Conservation (phyloP, 257 asterid species). For the Galeopsis tetrahit region DNA sequence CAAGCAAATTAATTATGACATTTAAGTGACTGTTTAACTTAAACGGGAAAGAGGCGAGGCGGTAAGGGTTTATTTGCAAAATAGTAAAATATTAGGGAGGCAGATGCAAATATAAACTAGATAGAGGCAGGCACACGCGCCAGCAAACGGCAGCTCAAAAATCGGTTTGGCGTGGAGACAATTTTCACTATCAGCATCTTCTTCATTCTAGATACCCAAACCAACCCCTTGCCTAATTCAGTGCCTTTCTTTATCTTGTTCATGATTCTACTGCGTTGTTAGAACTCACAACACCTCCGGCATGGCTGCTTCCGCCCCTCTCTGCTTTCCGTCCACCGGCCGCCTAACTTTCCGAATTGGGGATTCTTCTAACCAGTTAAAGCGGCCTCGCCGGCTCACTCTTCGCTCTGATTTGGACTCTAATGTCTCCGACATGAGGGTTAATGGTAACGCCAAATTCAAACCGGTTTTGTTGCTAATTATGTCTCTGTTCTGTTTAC, state of each 20-base stretch:
- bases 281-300: background rate
- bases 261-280: background rate
- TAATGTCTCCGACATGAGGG: constrained; percentile 88
- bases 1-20: too few relatives aligned
- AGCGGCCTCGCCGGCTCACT: constrained; percentile 47
- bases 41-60: too few relatives aligned
- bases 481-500: constrained; percentile 1
- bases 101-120: background rate
- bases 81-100: background rate
- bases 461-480: background rate
- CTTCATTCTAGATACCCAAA: constrained; percentile 29
- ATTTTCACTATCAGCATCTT: constrained; percentile 37
- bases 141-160: constrained; percentile 26
- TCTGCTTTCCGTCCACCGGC: constrained; percentile 58
- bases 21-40: too few relatives aligned
- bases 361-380: constrained; percentile 40
- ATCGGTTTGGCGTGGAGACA: constrained; percentile 34
- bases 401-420: constrained; percentile 87
- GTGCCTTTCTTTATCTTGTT: background rate
- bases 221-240: constrained; percentile 17
- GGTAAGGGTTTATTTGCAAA: background rate
- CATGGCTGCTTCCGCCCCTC: constrained; percentile 56
- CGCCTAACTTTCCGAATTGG: constrained; percentile 37
- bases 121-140: background rate
- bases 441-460: constrained; percentile 54